A percentile compares a stretch with the other conserved stretches of the same genome.
Conservation (phyloP, 129 eudicot genomes). For the Chrysanthemum lavandulifolium region DNA sequence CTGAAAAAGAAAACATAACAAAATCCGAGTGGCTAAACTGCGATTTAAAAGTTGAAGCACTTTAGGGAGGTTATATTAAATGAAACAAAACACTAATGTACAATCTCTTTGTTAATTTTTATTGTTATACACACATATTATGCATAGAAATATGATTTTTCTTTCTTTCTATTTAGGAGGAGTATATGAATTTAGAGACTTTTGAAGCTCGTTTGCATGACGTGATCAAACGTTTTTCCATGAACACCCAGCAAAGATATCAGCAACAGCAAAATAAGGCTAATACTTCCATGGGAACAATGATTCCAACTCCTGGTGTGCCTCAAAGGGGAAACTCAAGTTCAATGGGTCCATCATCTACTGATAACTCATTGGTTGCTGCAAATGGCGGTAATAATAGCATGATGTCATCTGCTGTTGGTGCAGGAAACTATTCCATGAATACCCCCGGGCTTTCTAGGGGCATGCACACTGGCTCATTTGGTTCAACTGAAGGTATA, state of each 20-base stretch:
- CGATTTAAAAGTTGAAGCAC: constrained; percentile 10
- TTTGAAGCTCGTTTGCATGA: constrained; percentile 63
- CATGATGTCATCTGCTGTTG: constrained; percentile 31
- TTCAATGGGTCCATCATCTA: constrained; percentile 45
- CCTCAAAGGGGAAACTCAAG: constrained; percentile 65
- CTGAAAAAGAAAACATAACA: constrained; percentile 9
- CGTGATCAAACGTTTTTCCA: constrained; percentile 42
- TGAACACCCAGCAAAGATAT: constrained; percentile 48
- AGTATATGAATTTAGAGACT: constrained; percentile 69
- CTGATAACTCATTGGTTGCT: constrained; percentile 43
- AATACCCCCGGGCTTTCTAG: constrained; percentile 1
- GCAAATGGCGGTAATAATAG: constrained; percentile 33
- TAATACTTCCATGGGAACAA: constrained; percentile 56
- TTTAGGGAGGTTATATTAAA: constrained; percentile 4
- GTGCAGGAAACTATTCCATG: neutral
- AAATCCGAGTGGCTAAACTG: constrained; percentile 3
- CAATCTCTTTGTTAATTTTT: neutral
- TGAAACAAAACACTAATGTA: neutral
- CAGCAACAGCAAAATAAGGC: constrained; percentile 52
- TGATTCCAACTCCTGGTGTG: constrained; percentile 99
- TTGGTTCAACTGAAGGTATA: constrained; percentile 7
- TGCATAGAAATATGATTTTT: neutral
- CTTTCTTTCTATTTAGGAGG: constrained; percentile 52
- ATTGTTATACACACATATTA: neutral
- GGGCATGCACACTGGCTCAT: constrained; percentile 4